phyloP scores from a whole-genome alignment of 129 eudicot species.

The Flaveria brownii region DNA sequence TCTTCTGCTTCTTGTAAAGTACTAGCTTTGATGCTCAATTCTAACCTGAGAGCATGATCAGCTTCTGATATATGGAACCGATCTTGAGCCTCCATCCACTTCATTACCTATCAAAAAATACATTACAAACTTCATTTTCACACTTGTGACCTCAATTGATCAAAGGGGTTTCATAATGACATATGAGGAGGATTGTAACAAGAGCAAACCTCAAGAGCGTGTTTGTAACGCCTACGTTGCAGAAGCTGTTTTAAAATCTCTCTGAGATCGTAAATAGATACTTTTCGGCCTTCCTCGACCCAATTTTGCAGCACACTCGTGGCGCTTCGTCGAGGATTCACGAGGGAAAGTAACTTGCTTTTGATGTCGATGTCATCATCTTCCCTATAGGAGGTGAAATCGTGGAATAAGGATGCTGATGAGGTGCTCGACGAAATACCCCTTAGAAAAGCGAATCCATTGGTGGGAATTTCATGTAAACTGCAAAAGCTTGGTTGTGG shows the following conservation, averaged over 20 bases:
- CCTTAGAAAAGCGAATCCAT: constrained; percentile 5
- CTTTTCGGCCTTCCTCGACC: constrained; percentile 48
- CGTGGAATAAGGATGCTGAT: constrained; percentile 18
- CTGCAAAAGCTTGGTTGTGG: constrained; percentile 23
- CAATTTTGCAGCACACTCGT: constrained; percentile 47
- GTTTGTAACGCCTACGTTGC: constrained; percentile 41
- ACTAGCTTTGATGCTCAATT: constrained; percentile 41
- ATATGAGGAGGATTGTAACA: not conserved
- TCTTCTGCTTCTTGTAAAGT: constrained; percentile 49
- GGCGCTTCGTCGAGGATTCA: constrained; percentile 41
- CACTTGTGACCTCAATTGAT: not conserved
- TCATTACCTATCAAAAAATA: constrained; percentile 38
- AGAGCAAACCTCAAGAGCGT: constrained; percentile 52
- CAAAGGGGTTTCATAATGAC: not conserved
- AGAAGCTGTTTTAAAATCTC: constrained; percentile 38
- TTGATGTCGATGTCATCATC: constrained; percentile 14
- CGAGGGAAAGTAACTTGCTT: constrained; percentile 29
- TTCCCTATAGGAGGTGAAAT: not conserved
- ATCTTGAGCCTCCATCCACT: constrained; percentile 56
- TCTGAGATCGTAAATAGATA: constrained; percentile 50
- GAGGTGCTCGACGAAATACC: constrained; percentile 43
- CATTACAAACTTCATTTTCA: not conserved
- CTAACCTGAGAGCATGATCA: constrained; percentile 51
- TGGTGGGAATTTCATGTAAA: constrained; percentile 14
- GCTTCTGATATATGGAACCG: constrained; percentile 36